Percentiles rank a stretch among this genome's conserved stretches.
phyloP scores from a whole-genome alignment of 1,284 basidiomycete species.

The Papiliotrema laurentii region DNA sequence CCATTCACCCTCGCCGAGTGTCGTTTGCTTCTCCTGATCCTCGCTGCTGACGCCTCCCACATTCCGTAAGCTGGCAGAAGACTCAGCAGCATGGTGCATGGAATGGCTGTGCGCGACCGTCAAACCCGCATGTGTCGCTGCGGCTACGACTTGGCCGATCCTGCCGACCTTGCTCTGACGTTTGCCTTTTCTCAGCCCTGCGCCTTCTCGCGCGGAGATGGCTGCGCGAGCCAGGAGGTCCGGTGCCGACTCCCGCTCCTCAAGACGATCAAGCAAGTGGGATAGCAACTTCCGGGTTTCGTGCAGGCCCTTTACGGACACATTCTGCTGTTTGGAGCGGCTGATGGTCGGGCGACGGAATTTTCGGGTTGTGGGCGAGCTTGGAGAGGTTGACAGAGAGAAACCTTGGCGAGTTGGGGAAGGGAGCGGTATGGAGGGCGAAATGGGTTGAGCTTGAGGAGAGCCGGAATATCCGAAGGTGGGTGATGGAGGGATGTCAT shows the following conservation, averaged over 20 bases:
- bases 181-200: constrained; percentile 10
- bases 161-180: constrained; percentile 14
- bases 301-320: constrained; percentile 20
- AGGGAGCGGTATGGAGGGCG: constrained; percentile 7
- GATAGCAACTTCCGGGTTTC: constrained; percentile 40
- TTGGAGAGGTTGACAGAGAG: neutral
- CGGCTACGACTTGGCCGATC: constrained; percentile 25
- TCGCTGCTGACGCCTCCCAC: constrained; percentile 11
- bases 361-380: constrained; percentile 6
- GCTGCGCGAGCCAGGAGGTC: constrained; percentile 35
- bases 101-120: neutral
- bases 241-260: constrained; percentile 23
- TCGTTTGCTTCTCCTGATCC: constrained; percentile 21
- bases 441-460: constrained; percentile 6
- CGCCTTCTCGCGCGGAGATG: constrained; percentile 14
- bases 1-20: constrained; percentile 25
- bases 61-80: neutral
- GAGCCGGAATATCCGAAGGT: constrained; percentile 11
- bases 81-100: neutral
- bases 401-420: neutral
- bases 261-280: constrained; percentile 35
- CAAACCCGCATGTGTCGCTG: constrained; percentile 10
- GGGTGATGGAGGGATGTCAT: constrained; percentile 17
- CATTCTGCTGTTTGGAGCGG: constrained; percentile 8
- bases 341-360: constrained; percentile 20